These are phyloP conservation scores for Onygenales sp. DNA, from an alignment of 2,329 filamentous ascomycete species.

Conservation along the genomic window DNA sequence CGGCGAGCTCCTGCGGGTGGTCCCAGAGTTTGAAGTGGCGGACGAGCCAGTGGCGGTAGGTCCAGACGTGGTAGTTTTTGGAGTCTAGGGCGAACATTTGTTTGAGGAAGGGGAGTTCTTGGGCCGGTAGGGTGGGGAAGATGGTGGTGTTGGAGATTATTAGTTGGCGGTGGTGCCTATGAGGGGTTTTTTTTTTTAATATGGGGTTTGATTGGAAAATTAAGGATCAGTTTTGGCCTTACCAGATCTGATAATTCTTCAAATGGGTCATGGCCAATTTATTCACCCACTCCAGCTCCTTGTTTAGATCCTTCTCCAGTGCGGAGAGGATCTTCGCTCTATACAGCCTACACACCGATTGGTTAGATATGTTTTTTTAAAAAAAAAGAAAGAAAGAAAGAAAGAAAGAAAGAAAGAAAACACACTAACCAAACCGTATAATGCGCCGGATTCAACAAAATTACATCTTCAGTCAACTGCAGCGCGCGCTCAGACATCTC, in stretches of 20 bases:
- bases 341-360: conserved; percentile 54
- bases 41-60: conserved; percentile 75
- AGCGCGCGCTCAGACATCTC: conserved; percentile 74
- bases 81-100: conserved; percentile 75
- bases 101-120: conserved; percentile 66
- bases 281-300: conserved; percentile 82
- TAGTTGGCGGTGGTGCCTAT: conserved; percentile 51
- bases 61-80: conserved; percentile 99
- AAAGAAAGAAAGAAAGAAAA: background rate
- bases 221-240: conserved; percentile 5
- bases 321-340: conserved; percentile 68
- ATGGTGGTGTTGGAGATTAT: conserved; percentile 39
- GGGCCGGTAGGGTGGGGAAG: conserved; percentile 48
- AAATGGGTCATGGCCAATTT: conserved; percentile 69
- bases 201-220: conserved; percentile 51
- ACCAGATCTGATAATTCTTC: conserved; percentile 99
- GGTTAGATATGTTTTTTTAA: background rate
- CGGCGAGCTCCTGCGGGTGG: conserved; percentile 52
- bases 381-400: background rate
- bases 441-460: conserved; percentile 87
- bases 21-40: conserved; percentile 51
- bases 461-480: conserved; percentile 77
- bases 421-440: conserved; percentile 79
- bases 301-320: conserved; percentile 53
- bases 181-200: conserved; percentile 25